Base-by-base conservation (phyloP, 306 rosid genomes). In the Prunus salicina region DNA sequence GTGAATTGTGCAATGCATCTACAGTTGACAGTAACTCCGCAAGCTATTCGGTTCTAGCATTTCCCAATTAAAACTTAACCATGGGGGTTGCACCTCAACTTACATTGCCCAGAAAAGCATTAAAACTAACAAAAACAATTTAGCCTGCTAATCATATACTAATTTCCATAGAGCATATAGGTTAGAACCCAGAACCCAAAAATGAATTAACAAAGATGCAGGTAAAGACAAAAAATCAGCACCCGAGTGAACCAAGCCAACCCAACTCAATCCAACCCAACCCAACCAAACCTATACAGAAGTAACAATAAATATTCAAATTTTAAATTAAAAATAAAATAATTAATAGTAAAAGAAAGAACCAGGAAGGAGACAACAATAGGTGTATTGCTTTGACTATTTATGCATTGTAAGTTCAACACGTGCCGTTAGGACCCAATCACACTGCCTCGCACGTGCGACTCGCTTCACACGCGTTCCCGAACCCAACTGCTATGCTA, bases 401-500 rank as follows among this genome's bases (percentile, higher is more conserved):
- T 41, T 57, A 56, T 41, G 55, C 45, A 0, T 2, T 18, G 41
- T 4, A 24, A 43, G 3, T 72, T 6, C 6, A 5, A 24, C 76
- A 58, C 68, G 76, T 73, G 67, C n/a, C 67, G 27, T 12, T 27
- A 12, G 41, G 27, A 41, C 18, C 25, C 73, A 16, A 49, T n/a
- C 43, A 56, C 38, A 45, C 19, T 14, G 0, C 28, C 56, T 9
- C 67, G 19, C 65, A 68, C 30, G 61, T 25, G 80, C 5, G 12
- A 14, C 60, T 30, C 53, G 53, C 65, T 38, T 65, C 18, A 5
- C 8, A 55, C 22, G 28, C 57, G 25, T 9, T 5, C 14, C 0
- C 43, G 28, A 12, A 18, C 27, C 18, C n/a, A 10, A 55, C 0
- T 41, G 52, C 55, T 80, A 80, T 80, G 52, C 55, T 80, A 80